These are phyloP conservation scores for Chloromonas sp. DNA, from an alignment of 163 green algal species.

Conservation along the genomic window DNA sequence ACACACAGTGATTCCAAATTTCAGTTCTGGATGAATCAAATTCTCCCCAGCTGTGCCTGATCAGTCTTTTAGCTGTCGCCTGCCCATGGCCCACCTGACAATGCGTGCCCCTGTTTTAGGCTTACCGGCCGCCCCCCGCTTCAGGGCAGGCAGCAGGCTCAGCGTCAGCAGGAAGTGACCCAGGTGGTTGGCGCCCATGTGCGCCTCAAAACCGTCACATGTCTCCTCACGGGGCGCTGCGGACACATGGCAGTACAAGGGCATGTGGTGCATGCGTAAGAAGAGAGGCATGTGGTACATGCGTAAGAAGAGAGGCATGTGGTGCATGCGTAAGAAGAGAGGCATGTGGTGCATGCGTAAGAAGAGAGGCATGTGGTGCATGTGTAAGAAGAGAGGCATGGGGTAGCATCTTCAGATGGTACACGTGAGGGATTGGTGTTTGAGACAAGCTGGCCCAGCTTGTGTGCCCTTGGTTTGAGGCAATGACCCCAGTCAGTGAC, in stretches of 20 bases:
- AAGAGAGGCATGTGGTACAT: no score
- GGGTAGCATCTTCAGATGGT: no score
- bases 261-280: conserved; percentile 21
- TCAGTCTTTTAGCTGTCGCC: background rate
- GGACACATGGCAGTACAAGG: conserved; percentile 16
- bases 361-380: no score
- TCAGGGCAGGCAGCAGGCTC: conserved; percentile 62
- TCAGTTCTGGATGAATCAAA: background rate
- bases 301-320: no score
- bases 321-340: no score
- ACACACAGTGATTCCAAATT: background rate
- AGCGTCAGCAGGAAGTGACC: conserved; percentile 75
- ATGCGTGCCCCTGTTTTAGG: background rate
- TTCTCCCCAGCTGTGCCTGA: background rate
- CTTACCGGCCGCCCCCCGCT: background rate
- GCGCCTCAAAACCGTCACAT: conserved; percentile 76
- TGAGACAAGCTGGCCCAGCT: no score
- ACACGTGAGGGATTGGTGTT: no score
- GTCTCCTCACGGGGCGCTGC: conserved; percentile 49
- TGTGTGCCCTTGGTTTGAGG: no score
- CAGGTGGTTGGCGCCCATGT: conserved; percentile 82
- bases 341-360: no score
- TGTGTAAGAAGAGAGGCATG: background rate
- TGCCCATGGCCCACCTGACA: conserved; percentile 1
- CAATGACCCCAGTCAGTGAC: no score